Conservation (phyloP, 345 rosid species). For the Angophora floribunda region DNA sequence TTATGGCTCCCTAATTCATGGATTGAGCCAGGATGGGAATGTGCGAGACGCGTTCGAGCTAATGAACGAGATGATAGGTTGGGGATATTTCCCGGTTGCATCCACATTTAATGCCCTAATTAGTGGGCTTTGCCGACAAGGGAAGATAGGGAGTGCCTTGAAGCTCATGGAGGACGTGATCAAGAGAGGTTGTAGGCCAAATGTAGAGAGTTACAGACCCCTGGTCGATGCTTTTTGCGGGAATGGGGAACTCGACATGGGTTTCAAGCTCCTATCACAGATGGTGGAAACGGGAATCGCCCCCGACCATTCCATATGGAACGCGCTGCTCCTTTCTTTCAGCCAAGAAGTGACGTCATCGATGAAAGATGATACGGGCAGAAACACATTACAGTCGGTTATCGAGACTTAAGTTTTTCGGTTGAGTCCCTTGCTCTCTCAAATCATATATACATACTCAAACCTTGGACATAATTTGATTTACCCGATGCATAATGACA, state of each 20-base stretch:
- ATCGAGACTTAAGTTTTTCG: background rate
- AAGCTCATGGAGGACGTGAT: conserved; percentile 59
- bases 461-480: background rate
- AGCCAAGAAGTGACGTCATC: conserved; percentile 23
- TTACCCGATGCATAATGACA: background rate
- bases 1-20: conserved; percentile 49
- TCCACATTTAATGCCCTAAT: conserved; percentile 50
- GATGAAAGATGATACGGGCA: background rate
- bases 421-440: background rate
- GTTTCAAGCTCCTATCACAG: conserved; percentile 23
- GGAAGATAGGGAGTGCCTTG: conserved; percentile 36
- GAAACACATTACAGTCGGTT: conserved; percentile 9
- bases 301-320: conserved; percentile 56
- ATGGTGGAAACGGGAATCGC: conserved; percentile 48
- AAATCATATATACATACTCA: background rate
- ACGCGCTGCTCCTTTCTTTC: conserved; percentile 31
- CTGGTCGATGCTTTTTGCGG: conserved; percentile 32
- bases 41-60: conserved; percentile 39
- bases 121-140: conserved; percentile 47
- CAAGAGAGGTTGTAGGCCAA: conserved; percentile 41
- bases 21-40: conserved; percentile 32
- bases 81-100: conserved; percentile 33
- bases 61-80: conserved; percentile 44
- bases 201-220: conserved; percentile 31
- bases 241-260: conserved; percentile 34